phyloP scores from a whole-genome alignment of 1,139 yeast genomes.

The Candida smagusa region DNA sequence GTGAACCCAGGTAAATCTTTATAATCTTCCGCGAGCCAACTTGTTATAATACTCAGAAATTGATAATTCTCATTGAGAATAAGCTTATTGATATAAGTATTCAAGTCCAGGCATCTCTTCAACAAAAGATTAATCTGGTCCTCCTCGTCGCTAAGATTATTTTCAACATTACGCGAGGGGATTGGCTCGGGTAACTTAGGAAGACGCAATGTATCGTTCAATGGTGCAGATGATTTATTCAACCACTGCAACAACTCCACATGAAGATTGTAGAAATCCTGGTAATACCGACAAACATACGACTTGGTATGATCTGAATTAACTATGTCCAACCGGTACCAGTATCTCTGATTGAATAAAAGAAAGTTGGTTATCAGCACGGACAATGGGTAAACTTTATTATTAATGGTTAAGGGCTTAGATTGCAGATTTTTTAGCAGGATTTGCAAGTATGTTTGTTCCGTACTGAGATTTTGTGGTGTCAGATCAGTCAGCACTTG shows the following conservation, averaged over 20 bases:
- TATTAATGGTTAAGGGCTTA: slow-evolving; percentile 29
- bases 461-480: slow-evolving; percentile 9
- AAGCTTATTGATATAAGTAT: slow-evolving; percentile 30
- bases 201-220: slow-evolving; percentile 18
- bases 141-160: slow-evolving; percentile 6
- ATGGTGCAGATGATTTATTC: slow-evolving; percentile 12
- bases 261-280: slow-evolving; percentile 43
- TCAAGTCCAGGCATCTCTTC: slow-evolving; percentile 33
- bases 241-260: slow-evolving; percentile 21
- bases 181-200: slow-evolving; percentile 47
- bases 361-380: slow-evolving; percentile 35
- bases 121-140: slow-evolving; percentile 17
- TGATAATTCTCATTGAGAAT: slow-evolving; percentile 26
- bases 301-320: slow-evolving; percentile 29
- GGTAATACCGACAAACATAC: slow-evolving; percentile 38
- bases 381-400: slow-evolving; percentile 28
- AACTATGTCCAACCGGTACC: slow-evolving; percentile 42
- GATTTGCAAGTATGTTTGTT: slow-evolving; percentile 18
- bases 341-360: slow-evolving; percentile 32
- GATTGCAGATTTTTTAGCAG: slow-evolving; percentile 18
- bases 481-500: slow-evolving; percentile 3
- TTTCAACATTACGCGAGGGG: slow-evolving; percentile 19
- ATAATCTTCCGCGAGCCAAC: slow-evolving; percentile 30
- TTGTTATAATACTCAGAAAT: slow-evolving; percentile 22
- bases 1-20: slow-evolving; percentile 23